These are phyloP conservation scores for Boletus reticulatus DNA, from an alignment of 768 basidiomycete genomes.

Conservation along the genomic window DNA sequence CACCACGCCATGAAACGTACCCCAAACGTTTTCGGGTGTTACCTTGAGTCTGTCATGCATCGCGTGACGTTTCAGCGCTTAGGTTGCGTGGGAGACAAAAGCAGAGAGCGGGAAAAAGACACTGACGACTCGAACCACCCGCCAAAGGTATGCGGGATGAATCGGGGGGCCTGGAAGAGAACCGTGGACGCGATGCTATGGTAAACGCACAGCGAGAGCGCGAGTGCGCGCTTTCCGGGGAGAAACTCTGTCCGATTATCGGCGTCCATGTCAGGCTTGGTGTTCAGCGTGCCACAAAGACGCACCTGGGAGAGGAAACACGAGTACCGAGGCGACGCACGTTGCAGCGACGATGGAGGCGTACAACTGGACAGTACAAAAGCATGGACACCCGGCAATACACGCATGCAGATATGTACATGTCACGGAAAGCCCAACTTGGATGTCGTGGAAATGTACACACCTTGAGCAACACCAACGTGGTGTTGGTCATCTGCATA, in stretches of 20 bases:
- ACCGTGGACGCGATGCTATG: slow-evolving; percentile 72
- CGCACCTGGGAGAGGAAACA: slow-evolving; percentile 69
- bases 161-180: slow-evolving; percentile 72
- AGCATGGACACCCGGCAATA: too few relatives aligned
- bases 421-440: background rate
- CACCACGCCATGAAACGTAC: slow-evolving; percentile 65
- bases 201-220: slow-evolving; percentile 73
- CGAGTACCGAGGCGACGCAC: slow-evolving; percentile 62
- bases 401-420: too few relatives aligned
- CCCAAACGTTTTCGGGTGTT: slow-evolving; percentile 76
- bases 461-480: slow-evolving; percentile 73
- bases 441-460: background rate
- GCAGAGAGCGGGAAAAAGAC: background rate
- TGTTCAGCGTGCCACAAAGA: slow-evolving; percentile 3
- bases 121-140: slow-evolving; percentile 58
- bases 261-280: background rate
- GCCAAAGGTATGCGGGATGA: slow-evolving; percentile 76
- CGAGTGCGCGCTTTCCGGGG: slow-evolving; percentile 82
- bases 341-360: slow-evolving; percentile 58
- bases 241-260: slow-evolving; percentile 58
- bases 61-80: background rate
- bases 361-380: slow-evolving; percentile 54
- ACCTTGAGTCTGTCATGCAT: slow-evolving; percentile 33
- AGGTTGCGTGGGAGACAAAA: background rate
- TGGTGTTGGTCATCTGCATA: slow-evolving; percentile 79